Evolutionary conservation across 208 protist genomes (phyloP).

Genomic region (Trypanosoma vivax): DNA sequence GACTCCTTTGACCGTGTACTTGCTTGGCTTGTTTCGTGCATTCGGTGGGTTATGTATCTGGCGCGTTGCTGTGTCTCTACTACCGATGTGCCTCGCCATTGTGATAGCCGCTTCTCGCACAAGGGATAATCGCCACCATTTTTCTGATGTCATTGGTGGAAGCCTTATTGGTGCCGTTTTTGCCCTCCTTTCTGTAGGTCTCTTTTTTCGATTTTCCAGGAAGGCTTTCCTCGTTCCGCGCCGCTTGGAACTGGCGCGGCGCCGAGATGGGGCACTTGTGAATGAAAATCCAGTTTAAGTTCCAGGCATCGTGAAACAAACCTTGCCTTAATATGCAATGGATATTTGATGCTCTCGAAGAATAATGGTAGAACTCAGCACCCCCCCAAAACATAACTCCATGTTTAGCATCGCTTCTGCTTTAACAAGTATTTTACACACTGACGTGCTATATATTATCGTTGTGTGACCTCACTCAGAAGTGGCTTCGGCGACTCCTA

Average conservation of each 20-base stretch:
- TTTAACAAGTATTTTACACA: no score
- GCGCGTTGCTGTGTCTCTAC: slow-evolving; percentile 11
- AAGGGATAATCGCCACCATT: slow-evolving; percentile 54
- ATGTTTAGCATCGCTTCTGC: no score
- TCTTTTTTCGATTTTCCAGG: slow-evolving; percentile 6
- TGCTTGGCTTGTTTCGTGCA: slow-evolving; percentile 10
- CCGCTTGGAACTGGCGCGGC: background rate
- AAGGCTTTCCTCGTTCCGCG: slow-evolving; percentile 4
- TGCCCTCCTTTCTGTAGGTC: slow-evolving; percentile 12
- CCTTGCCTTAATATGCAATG: no score
- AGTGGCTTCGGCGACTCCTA: no score
- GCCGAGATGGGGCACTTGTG: background rate
- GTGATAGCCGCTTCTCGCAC: slow-evolving; percentile 49
- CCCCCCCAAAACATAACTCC: no score
- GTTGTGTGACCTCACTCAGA: no score
- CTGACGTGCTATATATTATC: no score
- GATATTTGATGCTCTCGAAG: no score
- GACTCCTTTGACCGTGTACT: slow-evolving; percentile 30
- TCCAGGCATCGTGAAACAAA: no score
- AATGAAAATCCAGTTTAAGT: background rate
- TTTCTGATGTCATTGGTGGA: slow-evolving; percentile 51
- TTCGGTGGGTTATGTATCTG: slow-evolving; percentile 13
- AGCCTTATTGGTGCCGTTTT: slow-evolving; percentile 27
- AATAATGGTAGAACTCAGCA: no score
- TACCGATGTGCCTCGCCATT: slow-evolving; percentile 29